A percentile compares a stretch with the other conserved stretches of the same genome.
phyloP scores from a whole-genome alignment of 345 rosid species.

The Arabis alpina region DNA sequence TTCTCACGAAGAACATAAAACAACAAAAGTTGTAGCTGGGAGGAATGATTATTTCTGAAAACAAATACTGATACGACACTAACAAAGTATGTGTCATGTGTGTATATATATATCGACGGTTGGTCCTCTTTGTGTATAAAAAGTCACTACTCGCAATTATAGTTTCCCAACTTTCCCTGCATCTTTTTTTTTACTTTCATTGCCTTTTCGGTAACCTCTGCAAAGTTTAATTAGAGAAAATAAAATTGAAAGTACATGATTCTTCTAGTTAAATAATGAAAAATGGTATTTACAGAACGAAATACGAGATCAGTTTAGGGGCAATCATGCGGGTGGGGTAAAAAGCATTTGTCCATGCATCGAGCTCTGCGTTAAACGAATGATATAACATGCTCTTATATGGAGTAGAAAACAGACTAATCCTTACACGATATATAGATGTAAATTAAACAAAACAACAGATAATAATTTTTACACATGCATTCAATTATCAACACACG shows the following conservation, averaged over 20 bases:
- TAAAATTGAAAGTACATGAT: neutral
- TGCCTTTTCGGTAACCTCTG: conserved; percentile 30
- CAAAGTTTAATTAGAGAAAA: conserved; percentile 18
- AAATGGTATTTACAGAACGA: conserved; percentile 7
- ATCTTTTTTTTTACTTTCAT: conserved; percentile 9
- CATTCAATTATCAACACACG: too few species aligned
- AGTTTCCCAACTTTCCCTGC: conserved; percentile 40
- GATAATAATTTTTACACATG: too few species aligned
- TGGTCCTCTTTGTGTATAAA: conserved; percentile 18
- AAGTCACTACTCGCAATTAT: conserved; percentile 43
- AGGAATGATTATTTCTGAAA: conserved; percentile 9
- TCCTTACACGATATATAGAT: too few species aligned
- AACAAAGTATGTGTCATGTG: conserved; percentile 10
- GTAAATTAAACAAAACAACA: too few species aligned
- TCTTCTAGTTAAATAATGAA: neutral
- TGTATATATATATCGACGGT: neutral
- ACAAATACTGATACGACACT: neutral
- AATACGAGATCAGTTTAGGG: conserved; percentile 27
- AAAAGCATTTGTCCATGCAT: conserved; percentile 42
- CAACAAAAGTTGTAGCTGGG: conserved; percentile 2
- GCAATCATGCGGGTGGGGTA: conserved; percentile 37
- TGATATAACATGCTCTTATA: conserved; percentile 16
- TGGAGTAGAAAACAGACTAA: too few species aligned
- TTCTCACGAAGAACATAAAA: conserved; percentile 2
- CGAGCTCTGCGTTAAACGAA: conserved; percentile 41